These are phyloP conservation scores for Tulasnella sp. DNA, from an alignment of 768 basidiomycete genomes.

Conservation along the genomic window DNA sequence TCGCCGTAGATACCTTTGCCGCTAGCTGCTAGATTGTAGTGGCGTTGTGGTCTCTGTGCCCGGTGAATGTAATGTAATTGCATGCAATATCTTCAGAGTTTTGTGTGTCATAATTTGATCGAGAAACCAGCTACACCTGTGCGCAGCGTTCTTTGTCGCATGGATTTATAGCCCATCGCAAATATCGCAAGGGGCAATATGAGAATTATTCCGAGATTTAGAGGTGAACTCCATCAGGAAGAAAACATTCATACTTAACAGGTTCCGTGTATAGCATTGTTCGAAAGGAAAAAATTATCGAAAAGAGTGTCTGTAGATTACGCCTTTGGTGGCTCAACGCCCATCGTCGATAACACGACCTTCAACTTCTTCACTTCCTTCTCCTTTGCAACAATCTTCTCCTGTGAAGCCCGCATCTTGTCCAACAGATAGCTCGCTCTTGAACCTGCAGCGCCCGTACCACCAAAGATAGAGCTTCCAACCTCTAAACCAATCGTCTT, in stretches of 20 bases:
- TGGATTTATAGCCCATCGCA: neutral
- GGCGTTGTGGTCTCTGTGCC: neutral
- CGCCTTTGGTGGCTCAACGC: slow-evolving; percentile 11
- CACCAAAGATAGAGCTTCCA: slow-evolving; percentile 46
- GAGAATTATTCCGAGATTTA: too few species aligned
- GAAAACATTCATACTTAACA: neutral
- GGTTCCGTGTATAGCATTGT: neutral
- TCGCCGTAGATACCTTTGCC: neutral
- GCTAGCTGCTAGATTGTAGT: neutral
- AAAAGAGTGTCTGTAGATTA: slow-evolving; percentile 12
- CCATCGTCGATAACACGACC: slow-evolving; percentile 39
- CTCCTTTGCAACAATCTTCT: slow-evolving; percentile 67
- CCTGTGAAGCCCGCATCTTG: slow-evolving; percentile 68
- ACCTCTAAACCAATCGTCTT: slow-evolving; percentile 56
- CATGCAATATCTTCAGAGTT: neutral
- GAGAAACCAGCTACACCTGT: too few species aligned
- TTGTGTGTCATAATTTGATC: neutral
- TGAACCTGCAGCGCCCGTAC: slow-evolving; percentile 50
- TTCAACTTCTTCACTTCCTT: slow-evolving; percentile 66
- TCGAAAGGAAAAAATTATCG: neutral
- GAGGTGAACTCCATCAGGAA: too few species aligned
- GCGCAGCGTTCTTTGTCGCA: too few species aligned
- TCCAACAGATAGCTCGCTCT: slow-evolving; percentile 65
- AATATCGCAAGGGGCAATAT: neutral
- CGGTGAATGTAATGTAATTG: slow-evolving; percentile 1